Conservation (phyloP, 495 filamentous ascomycete species). For the Rusavskia elegans region DNA sequence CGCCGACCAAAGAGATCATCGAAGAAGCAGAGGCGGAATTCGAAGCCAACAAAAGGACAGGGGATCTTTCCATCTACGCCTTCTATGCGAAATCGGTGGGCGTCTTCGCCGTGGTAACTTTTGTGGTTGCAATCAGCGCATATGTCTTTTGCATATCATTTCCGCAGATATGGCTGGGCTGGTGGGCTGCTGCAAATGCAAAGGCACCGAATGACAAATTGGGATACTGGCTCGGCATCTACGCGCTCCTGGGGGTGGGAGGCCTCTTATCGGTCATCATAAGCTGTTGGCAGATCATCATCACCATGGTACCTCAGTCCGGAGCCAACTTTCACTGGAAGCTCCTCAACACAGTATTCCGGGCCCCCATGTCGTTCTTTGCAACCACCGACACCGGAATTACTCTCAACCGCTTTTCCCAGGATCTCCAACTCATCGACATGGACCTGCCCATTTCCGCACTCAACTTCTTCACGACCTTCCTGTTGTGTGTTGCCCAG, state of each 20-base stretch:
- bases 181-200: slow-evolving; percentile 34
- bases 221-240: slow-evolving; percentile 39
- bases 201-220: slow-evolving; percentile 24
- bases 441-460: slow-evolving; percentile 34
- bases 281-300: slow-evolving; percentile 35
- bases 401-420: slow-evolving; percentile 39
- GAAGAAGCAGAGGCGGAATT: slow-evolving; percentile 2
- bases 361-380: slow-evolving; percentile 32
- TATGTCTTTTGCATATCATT: slow-evolving; percentile 33
- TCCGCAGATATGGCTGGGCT: slow-evolving; percentile 37
- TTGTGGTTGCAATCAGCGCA: slow-evolving; percentile 25
- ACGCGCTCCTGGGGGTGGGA: slow-evolving; percentile 31
- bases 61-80: slow-evolving; percentile 38
- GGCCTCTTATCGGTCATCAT: slow-evolving; percentile 27
- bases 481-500: slow-evolving; percentile 32
- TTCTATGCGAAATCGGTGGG: slow-evolving; percentile 44
- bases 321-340: slow-evolving; percentile 32
- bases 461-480: slow-evolving; percentile 27
- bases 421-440: slow-evolving; percentile 45
- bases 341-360: slow-evolving; percentile 32
- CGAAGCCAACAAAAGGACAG: slow-evolving; percentile 25
- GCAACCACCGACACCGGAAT: slow-evolving; percentile 28
- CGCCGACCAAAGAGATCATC: neutral
- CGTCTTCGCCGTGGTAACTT: slow-evolving; percentile 24
- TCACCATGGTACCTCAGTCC: slow-evolving; percentile 37